Evolutionary conservation across 2,329 filamentous ascomycete genomes (phyloP).

Genomic region (Exophiala calicioides): DNA sequence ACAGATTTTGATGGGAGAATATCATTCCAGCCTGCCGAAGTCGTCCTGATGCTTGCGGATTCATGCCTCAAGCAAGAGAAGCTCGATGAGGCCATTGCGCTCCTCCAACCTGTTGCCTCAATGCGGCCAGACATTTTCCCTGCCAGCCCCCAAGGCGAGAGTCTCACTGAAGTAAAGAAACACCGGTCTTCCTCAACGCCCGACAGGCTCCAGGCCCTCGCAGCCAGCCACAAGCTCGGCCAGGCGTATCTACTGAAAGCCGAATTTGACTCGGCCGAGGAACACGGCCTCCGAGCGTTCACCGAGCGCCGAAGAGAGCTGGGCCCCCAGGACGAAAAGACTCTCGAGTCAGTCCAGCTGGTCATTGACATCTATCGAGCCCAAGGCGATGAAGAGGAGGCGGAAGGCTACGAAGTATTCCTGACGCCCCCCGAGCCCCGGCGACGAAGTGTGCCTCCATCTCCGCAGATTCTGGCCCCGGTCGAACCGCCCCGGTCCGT

Average conservation of each 20-base stretch:
- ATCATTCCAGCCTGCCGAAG: conserved; percentile 26
- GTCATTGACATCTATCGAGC: conserved; percentile 28
- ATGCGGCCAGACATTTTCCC: conserved; percentile 20
- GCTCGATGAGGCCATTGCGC: conserved; percentile 24
- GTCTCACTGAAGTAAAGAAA: background rate
- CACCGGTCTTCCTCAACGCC: conserved; percentile 1
- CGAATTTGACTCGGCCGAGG: conserved; percentile 25
- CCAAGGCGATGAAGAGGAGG: conserved; percentile 25
- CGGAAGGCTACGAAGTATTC: conserved; percentile 27
- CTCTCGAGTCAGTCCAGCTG: conserved; percentile 25
- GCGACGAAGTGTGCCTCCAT: background rate
- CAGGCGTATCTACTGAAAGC: conserved; percentile 23
- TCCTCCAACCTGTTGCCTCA: conserved; percentile 25
- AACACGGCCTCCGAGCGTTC: conserved; percentile 26
- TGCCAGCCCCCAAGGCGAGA: background rate
- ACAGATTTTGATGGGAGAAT: conserved; percentile 27
- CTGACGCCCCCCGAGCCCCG: conserved; percentile 17
- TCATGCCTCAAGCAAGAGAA: conserved; percentile 28
- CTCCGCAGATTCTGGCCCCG: conserved; percentile 1
- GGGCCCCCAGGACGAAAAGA: conserved; percentile 25
- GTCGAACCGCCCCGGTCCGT: conserved; percentile 2
- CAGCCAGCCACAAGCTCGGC: conserved; percentile 27
- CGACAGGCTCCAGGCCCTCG: conserved; percentile 22
- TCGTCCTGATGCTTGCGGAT: conserved; percentile 27
- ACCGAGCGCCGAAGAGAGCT: conserved; percentile 24